Base-by-base conservation (phyloP, 2,329 filamentous ascomycete genomes). In the Paracamarosporium sp. region DNA sequence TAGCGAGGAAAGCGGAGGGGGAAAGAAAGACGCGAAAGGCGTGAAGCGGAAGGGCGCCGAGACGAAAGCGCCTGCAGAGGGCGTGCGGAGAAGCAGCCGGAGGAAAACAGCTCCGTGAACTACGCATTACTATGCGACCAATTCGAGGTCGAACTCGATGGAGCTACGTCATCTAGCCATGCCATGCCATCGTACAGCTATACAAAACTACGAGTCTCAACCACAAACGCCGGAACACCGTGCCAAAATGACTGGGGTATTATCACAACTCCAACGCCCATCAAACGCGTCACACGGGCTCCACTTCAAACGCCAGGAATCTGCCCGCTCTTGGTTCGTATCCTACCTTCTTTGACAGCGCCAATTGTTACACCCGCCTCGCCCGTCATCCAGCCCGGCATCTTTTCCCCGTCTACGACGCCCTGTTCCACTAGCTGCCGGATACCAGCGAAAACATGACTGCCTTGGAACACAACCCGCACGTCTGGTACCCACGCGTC, bases 331-430 rank as follows among this genome's bases (percentile, higher is more conserved):
- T 65, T 75, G 9, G 64, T 68, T 46, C 64, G 60, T 50, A 93
- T 87, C 60, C 88, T 82, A 2, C 92, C 91, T 57, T 86, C 76
- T 62, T 82, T 84, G 4, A 96, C 86, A 27, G 86, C 83, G 0
- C 91, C 90, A 35, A 88, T 82, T 52, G 90, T 95, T 5, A 95
- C 87, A 0, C 88, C 90, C 43, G 92, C 90, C 69, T 96, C 92
- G 1, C 92, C 93, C 1, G 92, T 95, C 88, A 96, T 89, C 92
- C 92, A 96, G 0, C 90, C 90, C 0, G 93, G 92, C 90, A 96
- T 93, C 53, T 82, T 85, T 67, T 88, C 84, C 1, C 91, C 89
- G 70, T 96, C 87, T 25, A 96, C 80, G 50, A 91, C 82, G 0
- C 91, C 92, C 15, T 86, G 79, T 74, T 96, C 92, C 0, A 94